phyloP scores from a whole-genome alignment of 495 filamentous ascomycete species.

The Astrocystis sublimbata region DNA sequence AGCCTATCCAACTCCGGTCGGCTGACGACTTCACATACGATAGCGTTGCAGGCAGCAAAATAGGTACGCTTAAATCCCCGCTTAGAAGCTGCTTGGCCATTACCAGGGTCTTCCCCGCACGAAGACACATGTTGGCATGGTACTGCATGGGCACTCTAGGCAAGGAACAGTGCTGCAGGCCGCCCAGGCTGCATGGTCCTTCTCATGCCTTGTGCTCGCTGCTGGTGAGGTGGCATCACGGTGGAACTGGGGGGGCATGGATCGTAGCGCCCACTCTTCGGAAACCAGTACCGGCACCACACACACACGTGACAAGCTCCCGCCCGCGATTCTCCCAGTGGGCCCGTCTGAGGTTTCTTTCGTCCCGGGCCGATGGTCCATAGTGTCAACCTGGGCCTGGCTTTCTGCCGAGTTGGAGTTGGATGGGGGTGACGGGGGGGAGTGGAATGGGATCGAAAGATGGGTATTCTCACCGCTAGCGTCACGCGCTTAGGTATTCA shows the following conservation, averaged over 20 bases:
- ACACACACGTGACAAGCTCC: slow-evolving; percentile 15
- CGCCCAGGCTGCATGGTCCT: slow-evolving; percentile 21
- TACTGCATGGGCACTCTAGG: not conserved
- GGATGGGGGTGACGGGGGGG: too few relatives aligned
- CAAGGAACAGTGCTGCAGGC: slow-evolving; percentile 15
- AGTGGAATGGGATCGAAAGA: too few relatives aligned
- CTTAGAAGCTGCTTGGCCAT: not conserved
- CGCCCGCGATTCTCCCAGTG: slow-evolving; percentile 13
- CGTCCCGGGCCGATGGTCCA: slow-evolving; percentile 35
- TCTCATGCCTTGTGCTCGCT: not conserved
- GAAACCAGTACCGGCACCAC: slow-evolving; percentile 26
- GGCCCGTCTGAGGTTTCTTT: not conserved
- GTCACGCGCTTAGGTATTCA: too few relatives aligned
- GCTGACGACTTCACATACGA: too few relatives aligned
- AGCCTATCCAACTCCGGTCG: not conserved
- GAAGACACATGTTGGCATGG: slow-evolving; percentile 11
- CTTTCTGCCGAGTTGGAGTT: slow-evolving; percentile 1
- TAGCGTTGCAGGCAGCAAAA: too few relatives aligned
- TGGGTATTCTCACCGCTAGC: too few relatives aligned
- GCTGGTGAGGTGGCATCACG: not conserved
- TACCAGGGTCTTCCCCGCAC: slow-evolving; percentile 15
- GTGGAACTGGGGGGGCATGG: slow-evolving; percentile 11
- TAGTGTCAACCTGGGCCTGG: slow-evolving; percentile 24
- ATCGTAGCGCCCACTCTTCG: slow-evolving; percentile 25
- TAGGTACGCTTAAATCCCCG: not conserved